phyloP scores from a whole-genome alignment of 352 stramenopile genomes.

The Phytophthora nicotianae region DNA sequence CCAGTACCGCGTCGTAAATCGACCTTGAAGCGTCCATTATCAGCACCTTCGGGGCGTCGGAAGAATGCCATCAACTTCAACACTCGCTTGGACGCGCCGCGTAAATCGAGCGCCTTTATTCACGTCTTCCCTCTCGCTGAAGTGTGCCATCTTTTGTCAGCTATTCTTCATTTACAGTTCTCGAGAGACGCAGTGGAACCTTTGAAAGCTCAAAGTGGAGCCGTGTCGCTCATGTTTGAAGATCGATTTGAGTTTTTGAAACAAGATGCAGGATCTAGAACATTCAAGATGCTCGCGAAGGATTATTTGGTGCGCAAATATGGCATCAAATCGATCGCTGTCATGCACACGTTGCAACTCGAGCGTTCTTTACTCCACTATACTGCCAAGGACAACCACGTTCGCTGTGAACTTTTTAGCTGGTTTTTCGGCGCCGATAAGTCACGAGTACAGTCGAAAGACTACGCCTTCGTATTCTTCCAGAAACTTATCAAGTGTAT shows the following conservation, averaged over 20 bases:
- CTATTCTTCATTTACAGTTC: conserved; percentile 70
- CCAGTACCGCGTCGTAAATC: conserved; percentile 37
- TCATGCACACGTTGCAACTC: conserved; percentile 72
- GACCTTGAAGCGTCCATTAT: conserved; percentile 36
- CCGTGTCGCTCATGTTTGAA: conserved; percentile 32
- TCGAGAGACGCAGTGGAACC: conserved; percentile 46
- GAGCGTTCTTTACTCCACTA: conserved; percentile 73
- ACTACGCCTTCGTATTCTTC: conserved; percentile 68
- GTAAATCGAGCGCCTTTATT: conserved; percentile 39
- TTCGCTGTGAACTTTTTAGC: conserved; percentile 64
- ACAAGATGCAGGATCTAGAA: conserved; percentile 18
- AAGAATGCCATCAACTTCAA: conserved; percentile 60
- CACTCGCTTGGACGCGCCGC: conserved; percentile 30
- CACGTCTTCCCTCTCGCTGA: conserved; percentile 62
- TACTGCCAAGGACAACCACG: conserved; percentile 45
- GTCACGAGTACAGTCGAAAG: conserved; percentile 42
- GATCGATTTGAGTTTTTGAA: conserved; percentile 48
- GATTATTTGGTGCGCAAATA: conserved; percentile 74
- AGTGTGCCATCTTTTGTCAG: conserved; percentile 63
- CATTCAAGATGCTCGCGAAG: conserved; percentile 66
- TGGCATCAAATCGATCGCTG: conserved; percentile 74
- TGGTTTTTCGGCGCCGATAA: conserved; percentile 74
- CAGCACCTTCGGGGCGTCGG: conserved; percentile 29
- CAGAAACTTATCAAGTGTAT: conserved; percentile 56
- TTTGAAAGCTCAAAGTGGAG: conserved; percentile 3